Evolutionary conservation across 192 early-diverging fungal genomes (phyloP).

Genomic region (Lunasporangiospora selenospora): DNA sequence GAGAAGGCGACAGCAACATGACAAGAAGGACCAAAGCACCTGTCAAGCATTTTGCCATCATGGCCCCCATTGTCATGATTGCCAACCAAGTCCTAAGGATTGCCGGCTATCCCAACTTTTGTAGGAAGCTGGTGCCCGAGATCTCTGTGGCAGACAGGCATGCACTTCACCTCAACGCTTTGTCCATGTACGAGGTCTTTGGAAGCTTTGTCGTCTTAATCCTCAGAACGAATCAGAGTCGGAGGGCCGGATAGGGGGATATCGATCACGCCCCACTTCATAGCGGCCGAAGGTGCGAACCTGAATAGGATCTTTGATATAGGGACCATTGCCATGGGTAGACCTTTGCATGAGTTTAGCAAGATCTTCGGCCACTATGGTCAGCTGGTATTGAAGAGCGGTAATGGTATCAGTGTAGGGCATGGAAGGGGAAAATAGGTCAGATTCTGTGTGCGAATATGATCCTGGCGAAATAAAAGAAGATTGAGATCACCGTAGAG

Average conservation of each 20-base stretch:
- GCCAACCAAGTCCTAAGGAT: too few relatives aligned
- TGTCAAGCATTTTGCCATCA: too few relatives aligned
- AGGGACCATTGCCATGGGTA: neutral
- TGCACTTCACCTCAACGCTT: too few relatives aligned
- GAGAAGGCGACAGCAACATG: too few relatives aligned
- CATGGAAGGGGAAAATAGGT: neutral
- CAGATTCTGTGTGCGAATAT: neutral
- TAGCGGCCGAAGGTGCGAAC: neutral
- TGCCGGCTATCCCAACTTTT: too few relatives aligned
- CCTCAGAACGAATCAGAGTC: neutral
- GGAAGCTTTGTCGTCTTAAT: too few relatives aligned
- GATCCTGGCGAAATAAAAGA: slow-evolving; percentile 19
- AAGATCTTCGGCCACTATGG: neutral
- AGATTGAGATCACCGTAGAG: too few relatives aligned
- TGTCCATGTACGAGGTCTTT: too few relatives aligned
- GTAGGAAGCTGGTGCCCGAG: too few relatives aligned
- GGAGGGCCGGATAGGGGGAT: slow-evolving; percentile 5
- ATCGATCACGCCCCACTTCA: neutral
- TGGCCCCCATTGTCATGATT: too few relatives aligned
- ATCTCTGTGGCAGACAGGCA: too few relatives aligned
- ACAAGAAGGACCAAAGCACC: too few relatives aligned
- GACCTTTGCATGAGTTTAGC: neutral
- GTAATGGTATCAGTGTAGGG: neutral
- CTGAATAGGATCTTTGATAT: neutral
- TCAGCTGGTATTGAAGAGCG: slow-evolving; percentile 4